A percentile compares a stretch with the other conserved stretches of the same genome.
These are phyloP conservation scores for Ascochyta koolunga DNA, from an alignment of 2,329 filamentous ascomycete species.

Conservation along the genomic window DNA sequence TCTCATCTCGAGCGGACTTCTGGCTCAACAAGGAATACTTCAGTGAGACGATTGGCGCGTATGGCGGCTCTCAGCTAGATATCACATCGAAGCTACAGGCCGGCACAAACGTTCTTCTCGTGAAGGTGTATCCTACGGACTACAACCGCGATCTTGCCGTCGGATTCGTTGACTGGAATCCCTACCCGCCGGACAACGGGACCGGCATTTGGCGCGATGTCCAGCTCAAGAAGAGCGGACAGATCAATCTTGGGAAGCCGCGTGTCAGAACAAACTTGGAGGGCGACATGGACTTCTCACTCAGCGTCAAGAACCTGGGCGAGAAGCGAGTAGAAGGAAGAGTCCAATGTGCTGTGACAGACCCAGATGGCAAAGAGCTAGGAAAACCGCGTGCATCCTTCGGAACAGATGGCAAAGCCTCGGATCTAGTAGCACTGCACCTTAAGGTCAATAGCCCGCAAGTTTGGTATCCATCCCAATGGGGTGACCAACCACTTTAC, in stretches of 20 bases:
- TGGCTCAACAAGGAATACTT: conserved; percentile 63
- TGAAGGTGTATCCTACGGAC: conserved; percentile 63
- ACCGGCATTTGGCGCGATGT: conserved; percentile 68
- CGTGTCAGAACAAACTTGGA: conserved; percentile 26
- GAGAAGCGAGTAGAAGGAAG: not conserved
- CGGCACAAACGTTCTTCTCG: conserved; percentile 58
- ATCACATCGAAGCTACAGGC: conserved; percentile 53
- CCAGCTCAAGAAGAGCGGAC: conserved; percentile 61
- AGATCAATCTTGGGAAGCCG: conserved; percentile 48
- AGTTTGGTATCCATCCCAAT: conserved; percentile 68
- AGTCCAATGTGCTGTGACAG: conserved; percentile 13
- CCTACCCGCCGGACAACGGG: conserved; percentile 66
- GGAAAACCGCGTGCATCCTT: conserved; percentile 14
- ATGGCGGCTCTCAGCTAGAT: conserved; percentile 62
- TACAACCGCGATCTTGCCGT: conserved; percentile 65
- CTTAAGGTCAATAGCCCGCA: conserved; percentile 52
- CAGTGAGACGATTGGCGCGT: conserved; percentile 60
- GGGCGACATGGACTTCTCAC: conserved; percentile 25
- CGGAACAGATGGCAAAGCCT: conserved; percentile 25
- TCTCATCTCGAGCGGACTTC: conserved; percentile 66
- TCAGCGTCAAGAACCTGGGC: conserved; percentile 32
- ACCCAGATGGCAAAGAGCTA: conserved; percentile 19
- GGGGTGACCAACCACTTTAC: conserved; percentile 65
- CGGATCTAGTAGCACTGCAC: conserved; percentile 49
- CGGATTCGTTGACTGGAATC: conserved; percentile 69